These are phyloP conservation scores for Aspergillus niger DNA, from an alignment of 2,329 filamentous ascomycete species.

Conservation along the genomic window DNA sequence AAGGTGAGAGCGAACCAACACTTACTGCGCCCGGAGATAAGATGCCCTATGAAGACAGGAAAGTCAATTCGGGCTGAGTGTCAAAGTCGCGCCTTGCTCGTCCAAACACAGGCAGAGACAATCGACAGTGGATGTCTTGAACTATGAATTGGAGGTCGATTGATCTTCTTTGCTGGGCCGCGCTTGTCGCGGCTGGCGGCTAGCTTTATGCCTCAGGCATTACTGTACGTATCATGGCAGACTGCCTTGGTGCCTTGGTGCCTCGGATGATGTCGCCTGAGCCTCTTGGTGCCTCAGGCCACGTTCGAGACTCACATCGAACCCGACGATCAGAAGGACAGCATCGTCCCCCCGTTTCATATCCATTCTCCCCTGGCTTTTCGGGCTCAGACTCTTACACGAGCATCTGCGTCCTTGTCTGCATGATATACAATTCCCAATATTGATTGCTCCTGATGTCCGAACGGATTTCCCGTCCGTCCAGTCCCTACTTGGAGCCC, in stretches of 20 bases:
- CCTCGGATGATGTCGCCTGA: background rate
- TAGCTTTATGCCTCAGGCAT: constrained; percentile 12
- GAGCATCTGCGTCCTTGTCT: constrained; percentile 12
- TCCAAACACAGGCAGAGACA: constrained; percentile 9
- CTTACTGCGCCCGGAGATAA: constrained; percentile 28
- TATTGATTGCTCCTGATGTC: constrained; percentile 35
- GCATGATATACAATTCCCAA: constrained; percentile 22
- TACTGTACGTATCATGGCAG: background rate
- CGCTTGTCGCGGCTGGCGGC: constrained; percentile 23
- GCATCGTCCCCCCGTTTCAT: constrained; percentile 25
- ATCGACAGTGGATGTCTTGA: background rate
- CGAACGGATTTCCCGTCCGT: constrained; percentile 38
- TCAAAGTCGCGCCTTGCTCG: background rate
- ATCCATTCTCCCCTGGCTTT: constrained; percentile 17
- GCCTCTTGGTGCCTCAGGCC: constrained; percentile 20
- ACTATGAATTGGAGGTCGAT: background rate
- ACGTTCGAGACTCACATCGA: constrained; percentile 36
- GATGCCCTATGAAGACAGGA: background rate
- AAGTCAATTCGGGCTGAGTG: constrained; percentile 8
- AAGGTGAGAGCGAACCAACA: constrained; percentile 9
- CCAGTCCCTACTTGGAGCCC: constrained; percentile 52
- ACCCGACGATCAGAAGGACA: constrained; percentile 25
- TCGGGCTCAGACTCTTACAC: constrained; percentile 6
- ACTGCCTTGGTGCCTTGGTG: background rate
- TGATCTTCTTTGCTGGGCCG: constrained; percentile 4